These are phyloP conservation scores for Eimeria tenella DNA, from an alignment of 169 alveolate genomes.

Conservation along the genomic window DNA sequence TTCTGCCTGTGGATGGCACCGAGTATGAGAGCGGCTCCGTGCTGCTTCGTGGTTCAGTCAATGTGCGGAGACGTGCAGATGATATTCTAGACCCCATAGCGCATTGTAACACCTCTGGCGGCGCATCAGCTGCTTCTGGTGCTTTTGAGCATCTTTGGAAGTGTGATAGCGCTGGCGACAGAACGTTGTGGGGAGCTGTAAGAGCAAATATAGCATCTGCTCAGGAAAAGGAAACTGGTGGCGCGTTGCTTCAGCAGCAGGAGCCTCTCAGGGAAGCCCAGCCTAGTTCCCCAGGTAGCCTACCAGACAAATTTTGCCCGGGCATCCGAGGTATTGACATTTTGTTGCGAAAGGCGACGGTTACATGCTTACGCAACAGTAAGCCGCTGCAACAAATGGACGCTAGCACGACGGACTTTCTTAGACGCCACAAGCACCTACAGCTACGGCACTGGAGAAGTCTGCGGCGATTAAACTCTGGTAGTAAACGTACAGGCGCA, in stretches of 20 bases:
- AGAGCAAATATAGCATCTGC: neutral
- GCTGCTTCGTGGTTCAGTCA: constrained; percentile 52
- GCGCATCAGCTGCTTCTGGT: neutral
- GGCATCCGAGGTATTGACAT: constrained; percentile 52
- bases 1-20: constrained; percentile 50
- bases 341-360: constrained; percentile 22
- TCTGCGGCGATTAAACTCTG: neutral
- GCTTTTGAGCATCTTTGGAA: neutral
- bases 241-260: neutral
- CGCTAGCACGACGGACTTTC: constrained; percentile 10
- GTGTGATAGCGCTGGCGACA: neutral
- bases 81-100: constrained; percentile 24
- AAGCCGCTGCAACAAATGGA: constrained; percentile 5
- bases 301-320: constrained; percentile 55
- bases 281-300: neutral
- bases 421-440: neutral
- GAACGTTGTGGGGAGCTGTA: constrained; percentile 1
- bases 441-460: neutral
- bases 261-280: constrained; percentile 6
- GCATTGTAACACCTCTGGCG: neutral
- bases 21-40: constrained; percentile 27
- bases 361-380: constrained; percentile 39
- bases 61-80: constrained; percentile 32
- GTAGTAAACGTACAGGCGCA: neutral
- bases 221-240: neutral